phyloP scores from a whole-genome alignment of 805 yeast species.

The Yamadazyma phyllophila region DNA sequence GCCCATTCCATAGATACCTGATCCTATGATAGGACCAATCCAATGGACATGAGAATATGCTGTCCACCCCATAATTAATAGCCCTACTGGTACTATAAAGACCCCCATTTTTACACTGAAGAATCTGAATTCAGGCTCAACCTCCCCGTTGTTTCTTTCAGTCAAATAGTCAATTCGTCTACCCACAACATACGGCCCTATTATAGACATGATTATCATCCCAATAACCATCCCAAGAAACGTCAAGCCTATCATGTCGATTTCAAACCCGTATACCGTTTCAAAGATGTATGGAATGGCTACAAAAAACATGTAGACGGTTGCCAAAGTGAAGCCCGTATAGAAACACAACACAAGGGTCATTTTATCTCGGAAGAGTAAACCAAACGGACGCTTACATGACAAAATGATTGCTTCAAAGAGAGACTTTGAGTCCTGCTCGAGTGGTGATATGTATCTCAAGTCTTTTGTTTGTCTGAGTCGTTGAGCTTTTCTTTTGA shows the following conservation, averaged over 20 bases:
- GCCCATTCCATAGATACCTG: conserved; percentile 37
- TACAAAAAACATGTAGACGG: conserved; percentile 41
- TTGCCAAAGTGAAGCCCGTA: conserved; percentile 45
- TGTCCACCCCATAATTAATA: conserved; percentile 83
- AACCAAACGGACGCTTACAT: conserved; percentile 22
- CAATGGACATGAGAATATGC: conserved; percentile 67
- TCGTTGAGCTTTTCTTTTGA: conserved; percentile 23
- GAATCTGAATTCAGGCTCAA: conserved; percentile 76
- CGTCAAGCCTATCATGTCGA: conserved; percentile 26
- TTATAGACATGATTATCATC: conserved; percentile 28
- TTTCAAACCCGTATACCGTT: conserved; percentile 29
- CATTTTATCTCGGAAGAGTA: conserved; percentile 28
- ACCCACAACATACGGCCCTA: conserved; percentile 25
- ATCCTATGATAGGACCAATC: conserved; percentile 53
- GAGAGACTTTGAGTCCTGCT: conserved; percentile 20
- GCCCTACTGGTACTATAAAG: conserved; percentile 67
- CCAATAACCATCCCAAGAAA: conserved; percentile 39
- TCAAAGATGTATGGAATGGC: conserved; percentile 43
- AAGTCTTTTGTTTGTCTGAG: conserved; percentile 36
- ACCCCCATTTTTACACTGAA: conserved; percentile 69
- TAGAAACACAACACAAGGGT: conserved; percentile 31
- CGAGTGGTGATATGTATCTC: conserved; percentile 41
- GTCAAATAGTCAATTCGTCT: conserved; percentile 28
- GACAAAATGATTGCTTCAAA: conserved; percentile 19
- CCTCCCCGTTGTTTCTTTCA: conserved; percentile 34